phyloP scores from a whole-genome alignment of 164 flowering plant genomes.

The Euptelea pleiosperma region DNA sequence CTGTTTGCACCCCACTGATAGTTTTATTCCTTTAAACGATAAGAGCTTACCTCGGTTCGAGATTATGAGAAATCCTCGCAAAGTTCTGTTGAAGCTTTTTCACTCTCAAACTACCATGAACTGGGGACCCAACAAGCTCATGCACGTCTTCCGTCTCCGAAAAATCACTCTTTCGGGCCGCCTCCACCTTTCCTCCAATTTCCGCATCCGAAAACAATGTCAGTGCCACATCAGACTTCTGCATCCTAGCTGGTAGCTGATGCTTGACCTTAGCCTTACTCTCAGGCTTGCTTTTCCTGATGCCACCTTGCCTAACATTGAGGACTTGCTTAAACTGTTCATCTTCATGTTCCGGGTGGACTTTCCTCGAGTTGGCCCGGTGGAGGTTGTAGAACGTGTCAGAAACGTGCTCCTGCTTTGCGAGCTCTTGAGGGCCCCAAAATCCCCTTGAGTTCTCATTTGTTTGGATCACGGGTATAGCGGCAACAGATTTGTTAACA shows the following conservation, averaged over 20 bases:
- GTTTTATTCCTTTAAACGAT: neutral
- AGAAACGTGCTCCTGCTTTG: slow-evolving; percentile 37
- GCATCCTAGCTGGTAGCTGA: slow-evolving; percentile 38
- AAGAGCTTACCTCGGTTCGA: slow-evolving; percentile 47
- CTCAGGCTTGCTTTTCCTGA: slow-evolving; percentile 56
- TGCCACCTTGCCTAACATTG: slow-evolving; percentile 61
- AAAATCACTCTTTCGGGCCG: slow-evolving; percentile 39
- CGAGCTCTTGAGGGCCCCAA: slow-evolving; percentile 27
- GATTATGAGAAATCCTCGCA: slow-evolving; percentile 47
- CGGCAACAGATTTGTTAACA: slow-evolving; percentile 43
- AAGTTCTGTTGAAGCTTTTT: slow-evolving; percentile 42
- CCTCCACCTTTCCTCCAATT: slow-evolving; percentile 38
- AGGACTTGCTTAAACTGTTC: slow-evolving; percentile 61
- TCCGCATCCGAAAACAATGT: slow-evolving; percentile 33
- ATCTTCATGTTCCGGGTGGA: slow-evolving; percentile 51
- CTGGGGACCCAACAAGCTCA: slow-evolving; percentile 25
- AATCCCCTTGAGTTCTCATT: slow-evolving; percentile 18
- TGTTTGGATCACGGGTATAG: too few species aligned
- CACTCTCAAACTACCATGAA: slow-evolving; percentile 21
- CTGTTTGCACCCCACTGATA: too few species aligned
- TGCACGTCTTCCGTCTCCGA: slow-evolving; percentile 57
- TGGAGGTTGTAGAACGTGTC: slow-evolving; percentile 36
- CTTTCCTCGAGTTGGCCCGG: slow-evolving; percentile 31
- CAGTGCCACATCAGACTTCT: slow-evolving; percentile 31
- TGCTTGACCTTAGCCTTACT: slow-evolving; percentile 45